A percentile compares a stretch with the other conserved stretches of the same genome.
phyloP scores from a whole-genome alignment of 176 grass and related monocot species.

The Cenchrus purpureus region DNA sequence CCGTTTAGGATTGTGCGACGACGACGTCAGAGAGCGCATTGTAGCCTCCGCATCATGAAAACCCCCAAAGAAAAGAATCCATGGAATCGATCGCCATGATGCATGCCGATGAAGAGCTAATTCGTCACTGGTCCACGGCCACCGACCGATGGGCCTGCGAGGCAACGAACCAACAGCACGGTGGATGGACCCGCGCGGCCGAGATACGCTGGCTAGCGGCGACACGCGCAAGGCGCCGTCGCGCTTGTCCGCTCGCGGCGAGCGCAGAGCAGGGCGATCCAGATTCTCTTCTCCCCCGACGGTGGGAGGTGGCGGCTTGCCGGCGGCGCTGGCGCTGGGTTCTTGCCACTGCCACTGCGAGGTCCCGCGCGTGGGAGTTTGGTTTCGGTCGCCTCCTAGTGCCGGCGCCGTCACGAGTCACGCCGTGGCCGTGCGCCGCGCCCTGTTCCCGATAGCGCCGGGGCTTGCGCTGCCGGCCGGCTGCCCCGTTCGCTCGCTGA shows the following conservation, averaged over 20 bases:
- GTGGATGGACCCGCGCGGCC: neutral
- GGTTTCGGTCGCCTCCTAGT: neutral
- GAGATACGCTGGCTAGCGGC: neutral
- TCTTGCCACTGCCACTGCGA: no score
- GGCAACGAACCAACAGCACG: neutral
- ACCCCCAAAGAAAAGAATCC: neutral
- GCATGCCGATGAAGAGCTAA: no score
- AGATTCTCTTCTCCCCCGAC: conserved; percentile 22
- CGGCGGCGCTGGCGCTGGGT: neutral
- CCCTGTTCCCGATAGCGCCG: neutral
- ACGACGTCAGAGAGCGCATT: neutral
- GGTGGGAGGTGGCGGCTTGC: neutral
- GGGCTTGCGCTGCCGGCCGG: neutral
- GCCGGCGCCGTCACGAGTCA: neutral
- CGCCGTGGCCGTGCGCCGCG: neutral
- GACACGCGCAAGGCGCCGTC: conserved; percentile 39
- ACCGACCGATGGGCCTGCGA: neutral
- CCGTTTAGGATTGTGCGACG: neutral
- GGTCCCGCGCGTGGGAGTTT: neutral
- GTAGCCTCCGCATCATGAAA: neutral
- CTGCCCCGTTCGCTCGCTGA: neutral
- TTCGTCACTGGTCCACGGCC: no score
- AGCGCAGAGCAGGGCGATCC: neutral
- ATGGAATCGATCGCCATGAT: no score
- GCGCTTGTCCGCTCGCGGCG: conserved; percentile 35